Evolutionary conservation across 805 yeast species (phyloP).

Genomic region (Cyberlindnera meyerae): DNA sequence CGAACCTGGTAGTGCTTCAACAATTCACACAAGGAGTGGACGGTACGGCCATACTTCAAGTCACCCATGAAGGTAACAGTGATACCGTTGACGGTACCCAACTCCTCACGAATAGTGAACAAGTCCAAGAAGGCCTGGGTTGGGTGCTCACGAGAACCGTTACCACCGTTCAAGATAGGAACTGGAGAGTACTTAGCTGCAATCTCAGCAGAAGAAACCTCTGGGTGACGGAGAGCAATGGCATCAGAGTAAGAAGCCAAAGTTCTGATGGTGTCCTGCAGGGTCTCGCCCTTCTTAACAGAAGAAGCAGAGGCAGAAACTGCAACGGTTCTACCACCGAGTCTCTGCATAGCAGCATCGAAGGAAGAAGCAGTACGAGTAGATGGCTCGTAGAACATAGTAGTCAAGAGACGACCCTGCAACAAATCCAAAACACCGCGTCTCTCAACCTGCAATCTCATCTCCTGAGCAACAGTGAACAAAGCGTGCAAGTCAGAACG

Average conservation of each 20-base stretch:
- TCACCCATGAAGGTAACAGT: slow-evolving; percentile 99
- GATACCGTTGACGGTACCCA: slow-evolving; percentile 97
- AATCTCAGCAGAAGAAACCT: slow-evolving; percentile 82
- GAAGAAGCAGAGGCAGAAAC: slow-evolving; percentile 85
- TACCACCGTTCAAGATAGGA: slow-evolving; percentile 97
- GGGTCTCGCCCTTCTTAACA: slow-evolving; percentile 95
- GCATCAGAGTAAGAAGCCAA: slow-evolving; percentile 96
- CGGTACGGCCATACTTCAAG: slow-evolving; percentile 96
- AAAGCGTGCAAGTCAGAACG: slow-evolving; percentile 88
- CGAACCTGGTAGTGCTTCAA: slow-evolving; percentile 90
- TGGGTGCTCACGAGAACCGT: slow-evolving; percentile 97
- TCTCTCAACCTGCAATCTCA: slow-evolving; percentile 95
- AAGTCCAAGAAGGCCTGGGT: slow-evolving; percentile 96
- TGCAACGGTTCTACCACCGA: slow-evolving; percentile 95
- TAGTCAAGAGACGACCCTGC: slow-evolving; percentile 86
- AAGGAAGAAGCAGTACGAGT: slow-evolving; percentile 96
- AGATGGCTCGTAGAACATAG: slow-evolving; percentile 97
- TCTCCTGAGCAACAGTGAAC: slow-evolving; percentile 96
- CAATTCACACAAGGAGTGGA: slow-evolving; percentile 89
- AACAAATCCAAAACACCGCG: slow-evolving; percentile 89
- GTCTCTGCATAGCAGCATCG: slow-evolving; percentile 99
- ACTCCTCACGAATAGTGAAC: slow-evolving; percentile 97
- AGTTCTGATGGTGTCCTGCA: slow-evolving; percentile 94
- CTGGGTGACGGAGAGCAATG: slow-evolving; percentile 94
- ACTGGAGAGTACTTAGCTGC: slow-evolving; percentile 97